phyloP scores from a whole-genome alignment of 1,139 yeast species.

The Candida frijolesensis region DNA sequence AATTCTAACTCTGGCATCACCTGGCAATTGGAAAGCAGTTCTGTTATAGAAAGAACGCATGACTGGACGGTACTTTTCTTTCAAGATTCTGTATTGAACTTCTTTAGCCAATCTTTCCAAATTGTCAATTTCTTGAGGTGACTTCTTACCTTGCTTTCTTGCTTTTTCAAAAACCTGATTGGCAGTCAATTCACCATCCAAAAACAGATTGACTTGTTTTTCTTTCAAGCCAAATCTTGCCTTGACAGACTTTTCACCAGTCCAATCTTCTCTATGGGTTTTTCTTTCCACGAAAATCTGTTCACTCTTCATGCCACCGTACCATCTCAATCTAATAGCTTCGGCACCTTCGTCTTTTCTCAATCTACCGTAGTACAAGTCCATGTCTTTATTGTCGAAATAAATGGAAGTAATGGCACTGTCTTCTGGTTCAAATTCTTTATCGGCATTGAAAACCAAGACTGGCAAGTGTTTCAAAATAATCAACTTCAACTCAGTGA shows the following conservation, averaged over 20 bases:
- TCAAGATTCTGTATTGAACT: conserved; percentile 84
- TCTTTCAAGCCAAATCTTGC: conserved; percentile 94
- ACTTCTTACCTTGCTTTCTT: conserved; percentile 89
- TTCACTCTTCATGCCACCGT: conserved; percentile 94
- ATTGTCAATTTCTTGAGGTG: conserved; percentile 83
- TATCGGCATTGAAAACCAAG: conserved; percentile 91
- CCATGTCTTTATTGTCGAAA: conserved; percentile 86
- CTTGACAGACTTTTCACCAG: conserved; percentile 97
- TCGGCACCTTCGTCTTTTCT: conserved; percentile 98
- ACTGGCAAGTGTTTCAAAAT: conserved; percentile 95
- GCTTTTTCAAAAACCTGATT: conserved; percentile 88
- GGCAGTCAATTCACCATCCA: conserved; percentile 83
- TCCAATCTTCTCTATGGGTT: conserved; percentile 99
- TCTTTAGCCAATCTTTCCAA: conserved; percentile 91
- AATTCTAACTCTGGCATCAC: conserved; percentile 97
- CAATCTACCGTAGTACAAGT: conserved; percentile 89
- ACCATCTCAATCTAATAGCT: conserved; percentile 97
- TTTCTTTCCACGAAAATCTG: conserved; percentile 94
- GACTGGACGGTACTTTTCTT: conserved; percentile 86
- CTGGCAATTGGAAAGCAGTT: conserved; percentile 98
- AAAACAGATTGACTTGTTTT: conserved; percentile 80
- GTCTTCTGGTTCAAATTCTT: conserved; percentile 93
- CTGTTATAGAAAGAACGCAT: conserved; percentile 95
- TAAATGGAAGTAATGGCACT: conserved; percentile 95
- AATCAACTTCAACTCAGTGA: conserved; percentile 93